Conservation (phyloP, 2,329 filamentous ascomycete genomes). For the Bipolaris bicolor region DNA sequence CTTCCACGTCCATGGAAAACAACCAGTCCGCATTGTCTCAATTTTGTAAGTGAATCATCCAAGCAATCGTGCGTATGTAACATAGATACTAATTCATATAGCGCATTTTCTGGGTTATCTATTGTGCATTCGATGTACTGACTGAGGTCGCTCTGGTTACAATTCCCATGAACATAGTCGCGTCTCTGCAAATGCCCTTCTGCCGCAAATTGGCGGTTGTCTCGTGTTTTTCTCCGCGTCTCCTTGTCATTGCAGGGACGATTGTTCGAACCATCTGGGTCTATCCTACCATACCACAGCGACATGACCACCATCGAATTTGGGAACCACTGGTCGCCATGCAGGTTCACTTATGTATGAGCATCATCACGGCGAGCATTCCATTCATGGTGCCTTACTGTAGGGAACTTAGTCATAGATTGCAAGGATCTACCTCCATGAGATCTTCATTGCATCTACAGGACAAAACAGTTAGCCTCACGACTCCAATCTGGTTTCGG, state of each 20-base stretch:
- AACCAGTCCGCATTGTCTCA: conserved; percentile 35
- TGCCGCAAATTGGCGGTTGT: conserved; percentile 37
- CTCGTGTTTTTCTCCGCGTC: conserved; percentile 42
- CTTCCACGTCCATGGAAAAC: conserved; percentile 41
- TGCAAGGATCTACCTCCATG: conserved; percentile 22
- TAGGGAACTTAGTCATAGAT: conserved; percentile 24
- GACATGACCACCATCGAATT: conserved; percentile 32
- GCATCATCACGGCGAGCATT: conserved; percentile 43
- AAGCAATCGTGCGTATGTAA: not conserved
- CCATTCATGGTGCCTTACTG: conserved; percentile 44
- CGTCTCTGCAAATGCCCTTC: conserved; percentile 32
- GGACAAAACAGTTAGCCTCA: conserved; percentile 14
- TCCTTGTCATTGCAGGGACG: conserved; percentile 35
- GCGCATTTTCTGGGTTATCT: conserved; percentile 45
- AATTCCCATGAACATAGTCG: conserved; percentile 40
- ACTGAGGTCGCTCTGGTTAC: conserved; percentile 41
- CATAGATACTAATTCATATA: conserved; percentile 26
- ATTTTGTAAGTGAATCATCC: conserved; percentile 28
- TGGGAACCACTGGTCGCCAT: conserved; percentile 40
- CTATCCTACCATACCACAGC: conserved; percentile 37
- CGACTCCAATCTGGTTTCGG: conserved; percentile 19
- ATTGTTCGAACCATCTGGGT: conserved; percentile 40
- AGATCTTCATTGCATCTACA: conserved; percentile 14
- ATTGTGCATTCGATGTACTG: conserved; percentile 41
- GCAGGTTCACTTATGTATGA: conserved; percentile 37